phyloP scores from a whole-genome alignment of 2,329 filamentous ascomycete species.

The Trichophyton equinum region DNA sequence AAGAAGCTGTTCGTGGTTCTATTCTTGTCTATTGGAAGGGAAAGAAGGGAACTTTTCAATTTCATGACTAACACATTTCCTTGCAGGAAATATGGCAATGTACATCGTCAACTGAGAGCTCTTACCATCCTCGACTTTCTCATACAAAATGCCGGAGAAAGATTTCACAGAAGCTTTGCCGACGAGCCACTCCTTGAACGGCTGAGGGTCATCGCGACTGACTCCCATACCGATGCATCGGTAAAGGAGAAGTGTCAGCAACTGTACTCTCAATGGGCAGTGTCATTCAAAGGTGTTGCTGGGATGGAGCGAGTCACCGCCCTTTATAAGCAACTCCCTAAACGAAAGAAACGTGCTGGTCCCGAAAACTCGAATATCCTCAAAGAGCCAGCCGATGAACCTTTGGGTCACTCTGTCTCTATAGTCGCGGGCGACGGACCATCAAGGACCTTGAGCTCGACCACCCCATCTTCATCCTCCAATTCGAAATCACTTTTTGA shows the following conservation, averaged over 20 bases:
- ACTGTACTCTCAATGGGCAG: slow-evolving; percentile 76
- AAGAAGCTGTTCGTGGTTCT: slow-evolving; percentile 64
- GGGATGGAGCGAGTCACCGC: slow-evolving; percentile 69
- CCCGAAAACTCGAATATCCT: slow-evolving; percentile 74
- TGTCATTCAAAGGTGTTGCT: slow-evolving; percentile 64
- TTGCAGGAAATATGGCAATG: slow-evolving; percentile 72
- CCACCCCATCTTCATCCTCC: slow-evolving; percentile 16
- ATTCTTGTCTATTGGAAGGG: not conserved
- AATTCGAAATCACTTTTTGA: slow-evolving; percentile 32
- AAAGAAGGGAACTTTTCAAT: too few species aligned
- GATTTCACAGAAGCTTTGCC: slow-evolving; percentile 75
- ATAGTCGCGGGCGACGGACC: slow-evolving; percentile 29
- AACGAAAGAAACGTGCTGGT: slow-evolving; percentile 56
- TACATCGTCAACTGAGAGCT: slow-evolving; percentile 83
- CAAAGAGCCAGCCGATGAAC: slow-evolving; percentile 53
- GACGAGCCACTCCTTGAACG: slow-evolving; percentile 89
- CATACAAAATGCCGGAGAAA: slow-evolving; percentile 82
- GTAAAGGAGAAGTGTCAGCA: slow-evolving; percentile 82
- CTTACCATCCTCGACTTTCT: slow-evolving; percentile 82
- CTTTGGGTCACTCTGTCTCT: slow-evolving; percentile 30
- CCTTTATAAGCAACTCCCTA: slow-evolving; percentile 59
- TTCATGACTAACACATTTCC: slow-evolving; percentile 6
- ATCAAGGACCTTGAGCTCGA: slow-evolving; percentile 21
- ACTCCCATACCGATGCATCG: slow-evolving; percentile 67
- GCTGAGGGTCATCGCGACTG: slow-evolving; percentile 73